These are phyloP conservation scores for Citrullus mucosospermus DNA, from an alignment of 306 rosid species.

Conservation along the genomic window DNA sequence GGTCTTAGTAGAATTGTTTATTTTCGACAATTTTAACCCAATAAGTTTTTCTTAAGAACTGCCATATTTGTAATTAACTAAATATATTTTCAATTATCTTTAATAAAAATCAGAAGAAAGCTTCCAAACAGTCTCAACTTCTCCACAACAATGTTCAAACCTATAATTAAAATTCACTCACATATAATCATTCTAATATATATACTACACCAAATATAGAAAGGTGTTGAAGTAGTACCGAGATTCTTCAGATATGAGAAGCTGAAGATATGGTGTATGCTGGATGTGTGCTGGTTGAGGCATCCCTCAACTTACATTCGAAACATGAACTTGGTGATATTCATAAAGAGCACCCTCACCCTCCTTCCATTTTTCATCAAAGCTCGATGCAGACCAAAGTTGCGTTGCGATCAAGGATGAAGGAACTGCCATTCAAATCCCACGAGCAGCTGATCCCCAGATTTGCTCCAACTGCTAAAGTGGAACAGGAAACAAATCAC, in stretches of 20 bases:
- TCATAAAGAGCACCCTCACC: background rate
- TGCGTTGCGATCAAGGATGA: background rate
- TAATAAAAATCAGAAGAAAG: background rate
- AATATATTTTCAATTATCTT: background rate
- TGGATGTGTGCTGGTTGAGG: background rate
- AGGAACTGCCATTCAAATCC: background rate
- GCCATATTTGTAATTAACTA: background rate
- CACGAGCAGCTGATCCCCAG: background rate
- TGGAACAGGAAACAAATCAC: background rate
- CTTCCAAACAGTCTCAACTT: background rate
- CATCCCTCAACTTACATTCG: conserved; percentile 1
- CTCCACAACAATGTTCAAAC: background rate
- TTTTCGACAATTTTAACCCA: too few relatives aligned
- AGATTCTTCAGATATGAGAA: background rate
- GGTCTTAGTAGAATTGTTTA: too few relatives aligned
- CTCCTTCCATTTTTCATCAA: background rate
- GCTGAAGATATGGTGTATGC: background rate
- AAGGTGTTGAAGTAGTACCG: background rate
- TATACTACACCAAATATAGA: background rate
- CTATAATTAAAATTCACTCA: background rate
- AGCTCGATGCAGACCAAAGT: background rate
- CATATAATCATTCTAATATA: background rate
- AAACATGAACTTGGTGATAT: background rate
- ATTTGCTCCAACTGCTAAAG: background rate
- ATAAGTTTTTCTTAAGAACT: too few relatives aligned